These are phyloP conservation scores for Xylaria telfairii DNA, from an alignment of 495 filamentous ascomycete genomes.

Conservation along the genomic window DNA sequence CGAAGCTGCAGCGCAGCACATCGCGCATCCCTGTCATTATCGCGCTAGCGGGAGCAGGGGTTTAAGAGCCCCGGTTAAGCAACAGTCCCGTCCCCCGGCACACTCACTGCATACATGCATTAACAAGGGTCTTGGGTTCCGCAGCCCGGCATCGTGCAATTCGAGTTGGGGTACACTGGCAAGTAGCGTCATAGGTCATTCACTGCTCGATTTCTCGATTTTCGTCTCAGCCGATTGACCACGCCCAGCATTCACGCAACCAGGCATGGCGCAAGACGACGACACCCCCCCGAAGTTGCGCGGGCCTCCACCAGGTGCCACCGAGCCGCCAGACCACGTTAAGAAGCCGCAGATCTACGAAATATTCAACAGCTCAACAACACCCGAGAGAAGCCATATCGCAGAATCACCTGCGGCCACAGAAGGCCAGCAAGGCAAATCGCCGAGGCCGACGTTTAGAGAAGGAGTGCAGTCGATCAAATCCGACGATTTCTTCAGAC, in stretches of 20 bases:
- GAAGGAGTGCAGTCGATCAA: constrained; percentile 72
- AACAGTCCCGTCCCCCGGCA: too few species aligned
- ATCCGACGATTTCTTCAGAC: constrained; percentile 69
- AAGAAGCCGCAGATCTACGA: constrained; percentile 44
- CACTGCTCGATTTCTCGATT: constrained; percentile 13
- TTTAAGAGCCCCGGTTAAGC: constrained; percentile 21
- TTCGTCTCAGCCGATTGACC: constrained; percentile 7
- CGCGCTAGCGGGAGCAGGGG: constrained; percentile 16
- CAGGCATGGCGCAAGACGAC: constrained; percentile 39
- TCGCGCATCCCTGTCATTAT: constrained; percentile 23
- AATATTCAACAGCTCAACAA: constrained; percentile 48
- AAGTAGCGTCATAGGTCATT: constrained; percentile 23
- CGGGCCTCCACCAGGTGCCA: constrained; percentile 45
- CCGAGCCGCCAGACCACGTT: constrained; percentile 42
- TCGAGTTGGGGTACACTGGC: neutral
- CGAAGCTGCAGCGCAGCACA: constrained; percentile 2
- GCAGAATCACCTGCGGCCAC: constrained; percentile 20
- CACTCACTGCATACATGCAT: constrained; percentile 15
- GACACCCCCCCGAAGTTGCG: constrained; percentile 32
- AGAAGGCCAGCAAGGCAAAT: constrained; percentile 44
- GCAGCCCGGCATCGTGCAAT: neutral
- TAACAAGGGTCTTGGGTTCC: neutral
- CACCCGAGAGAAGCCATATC: constrained; percentile 32
- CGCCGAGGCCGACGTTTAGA: constrained; percentile 57
- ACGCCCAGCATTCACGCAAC: constrained; percentile 3